Conservation (phyloP, 345 rosid species). For the Salix koriyanagi region DNA sequence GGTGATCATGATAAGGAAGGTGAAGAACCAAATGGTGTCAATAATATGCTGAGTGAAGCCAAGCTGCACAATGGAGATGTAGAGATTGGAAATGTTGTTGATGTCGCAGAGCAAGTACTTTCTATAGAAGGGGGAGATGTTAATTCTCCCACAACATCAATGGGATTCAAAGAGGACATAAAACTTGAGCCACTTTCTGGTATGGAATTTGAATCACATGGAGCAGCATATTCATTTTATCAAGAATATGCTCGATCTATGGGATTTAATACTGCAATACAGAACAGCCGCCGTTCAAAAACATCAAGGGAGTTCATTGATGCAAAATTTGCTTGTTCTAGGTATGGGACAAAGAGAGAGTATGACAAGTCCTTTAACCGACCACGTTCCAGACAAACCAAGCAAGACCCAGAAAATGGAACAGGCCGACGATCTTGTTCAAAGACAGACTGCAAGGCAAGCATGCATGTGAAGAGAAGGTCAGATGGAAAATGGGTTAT, state of each 20-base stretch:
- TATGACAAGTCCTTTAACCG: slow-evolving; percentile 54
- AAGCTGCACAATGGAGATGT: slow-evolving; percentile 38
- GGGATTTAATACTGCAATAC: slow-evolving; percentile 63
- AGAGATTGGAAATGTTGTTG: slow-evolving; percentile 27
- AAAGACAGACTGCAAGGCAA: slow-evolving; percentile 66
- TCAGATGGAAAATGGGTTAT: slow-evolving; percentile 61
- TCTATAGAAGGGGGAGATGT: slow-evolving; percentile 32
- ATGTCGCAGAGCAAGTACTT: slow-evolving; percentile 31
- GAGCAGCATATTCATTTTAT: slow-evolving; percentile 56
- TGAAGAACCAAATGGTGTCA: slow-evolving; percentile 46
- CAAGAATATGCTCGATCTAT: slow-evolving; percentile 66
- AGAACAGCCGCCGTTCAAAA: slow-evolving; percentile 66
- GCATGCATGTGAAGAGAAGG: slow-evolving; percentile 79
- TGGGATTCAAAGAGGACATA: slow-evolving; percentile 38
- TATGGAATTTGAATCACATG: slow-evolving; percentile 58
- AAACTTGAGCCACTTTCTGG: slow-evolving; percentile 61
- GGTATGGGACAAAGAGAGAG: slow-evolving; percentile 63
- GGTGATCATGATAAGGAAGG: slow-evolving; percentile 56
- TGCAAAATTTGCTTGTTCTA: slow-evolving; percentile 73
- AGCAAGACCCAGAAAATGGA: slow-evolving; percentile 54
- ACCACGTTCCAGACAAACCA: slow-evolving; percentile 50
- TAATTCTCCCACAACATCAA: slow-evolving; percentile 22
- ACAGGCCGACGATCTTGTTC: slow-evolving; percentile 50
- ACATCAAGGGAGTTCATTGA: slow-evolving; percentile 64
- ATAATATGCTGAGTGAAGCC: slow-evolving; percentile 39